Evolutionary conservation across 495 filamentous ascomycete genomes (phyloP), one percentile per base, ranked within the genome.

Genomic region (Penicillium verhagenii): DNA sequence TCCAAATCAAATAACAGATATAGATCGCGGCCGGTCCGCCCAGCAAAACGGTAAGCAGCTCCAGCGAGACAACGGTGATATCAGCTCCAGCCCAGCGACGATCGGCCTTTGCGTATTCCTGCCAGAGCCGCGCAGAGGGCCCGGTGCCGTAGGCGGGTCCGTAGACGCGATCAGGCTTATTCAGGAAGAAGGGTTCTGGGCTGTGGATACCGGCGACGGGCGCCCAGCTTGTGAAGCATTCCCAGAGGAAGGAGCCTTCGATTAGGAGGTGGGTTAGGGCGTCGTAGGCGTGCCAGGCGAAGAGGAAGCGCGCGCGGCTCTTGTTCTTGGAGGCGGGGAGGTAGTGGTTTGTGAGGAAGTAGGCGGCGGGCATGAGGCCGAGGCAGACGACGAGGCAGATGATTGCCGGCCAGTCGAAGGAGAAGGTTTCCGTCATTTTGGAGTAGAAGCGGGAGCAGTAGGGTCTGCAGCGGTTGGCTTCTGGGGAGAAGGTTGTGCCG

Each of bases 261-360:
- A 96, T 86, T 61, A 88, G 75, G 71, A 92, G 76, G 78, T 97
- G 93, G 61, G 91, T 91, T 18, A 97, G 82, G 43, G 87, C 86
- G 71, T 96, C 91, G 76, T 96, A 96, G 57, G 85, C 78, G 79
- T 96, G 92, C 93, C 93, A 97, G 77, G 92, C 84, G 80, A 95
- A 96, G 56, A 97, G 84, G 62, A 86, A 64, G 57, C 91, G 89
- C 50, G 74, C 62, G 47, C 72, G 72, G 89, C 51, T 74, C 61
- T 42, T 71, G 72, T 7, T 66, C 61, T 19, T 82, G 72, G n/a
- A 58, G 72, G 58, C 60, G 65, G 18, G 79, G 81, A 47, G 83
- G 72, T 18, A 82, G 65, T 52, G 54, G 10, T 61, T 60, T 54
- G 77, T 75, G 47, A 78, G 65, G 31, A 67, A 1, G 66, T 78